Evolutionary conservation across 164 flowering plant genomes (phyloP).

Genomic region (Cinnamomum chago): DNA sequence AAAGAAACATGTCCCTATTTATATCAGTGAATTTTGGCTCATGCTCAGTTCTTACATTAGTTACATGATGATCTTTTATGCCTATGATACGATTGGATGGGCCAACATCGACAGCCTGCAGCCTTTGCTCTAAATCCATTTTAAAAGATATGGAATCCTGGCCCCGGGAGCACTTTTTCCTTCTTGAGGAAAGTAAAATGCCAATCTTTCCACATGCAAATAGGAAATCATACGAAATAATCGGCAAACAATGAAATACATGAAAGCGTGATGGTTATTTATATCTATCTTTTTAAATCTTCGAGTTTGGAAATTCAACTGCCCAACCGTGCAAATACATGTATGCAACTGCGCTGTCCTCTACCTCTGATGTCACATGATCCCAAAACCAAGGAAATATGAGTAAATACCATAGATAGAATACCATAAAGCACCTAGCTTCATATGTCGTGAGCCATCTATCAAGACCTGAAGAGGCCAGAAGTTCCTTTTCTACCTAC

Average conservation of each 20-base stretch:
- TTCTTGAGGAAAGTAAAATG: slow-evolving; percentile 10
- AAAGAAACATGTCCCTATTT: too few relatives aligned
- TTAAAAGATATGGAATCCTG: background rate
- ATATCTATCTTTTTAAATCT: background rate
- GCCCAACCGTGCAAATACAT: slow-evolving; percentile 18
- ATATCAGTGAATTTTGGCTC: background rate
- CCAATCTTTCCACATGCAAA: too few relatives aligned
- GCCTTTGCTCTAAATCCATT: slow-evolving; percentile 1
- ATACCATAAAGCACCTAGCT: too few relatives aligned
- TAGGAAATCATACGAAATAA: slow-evolving; percentile 5
- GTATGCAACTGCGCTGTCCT: background rate
- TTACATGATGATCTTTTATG: background rate
- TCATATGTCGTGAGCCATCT: too few relatives aligned
- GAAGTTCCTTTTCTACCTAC: too few relatives aligned
- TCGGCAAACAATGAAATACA: slow-evolving; percentile 15
- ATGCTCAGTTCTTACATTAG: slow-evolving; percentile 12
- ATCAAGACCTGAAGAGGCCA: too few relatives aligned
- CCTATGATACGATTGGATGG: background rate
- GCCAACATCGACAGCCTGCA: background rate
- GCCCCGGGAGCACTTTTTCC: slow-evolving; percentile 6
- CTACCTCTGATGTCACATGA: slow-evolving; percentile 17
- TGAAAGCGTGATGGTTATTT: slow-evolving; percentile 15
- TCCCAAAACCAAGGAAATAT: too few relatives aligned
- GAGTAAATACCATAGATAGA: too few relatives aligned
- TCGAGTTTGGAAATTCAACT: background rate